Evolutionary conservation across 169 alveolate species (phyloP), one percentile per base, ranked within the genome.

Genomic region (Cryptosporidium baileyi): DNA sequence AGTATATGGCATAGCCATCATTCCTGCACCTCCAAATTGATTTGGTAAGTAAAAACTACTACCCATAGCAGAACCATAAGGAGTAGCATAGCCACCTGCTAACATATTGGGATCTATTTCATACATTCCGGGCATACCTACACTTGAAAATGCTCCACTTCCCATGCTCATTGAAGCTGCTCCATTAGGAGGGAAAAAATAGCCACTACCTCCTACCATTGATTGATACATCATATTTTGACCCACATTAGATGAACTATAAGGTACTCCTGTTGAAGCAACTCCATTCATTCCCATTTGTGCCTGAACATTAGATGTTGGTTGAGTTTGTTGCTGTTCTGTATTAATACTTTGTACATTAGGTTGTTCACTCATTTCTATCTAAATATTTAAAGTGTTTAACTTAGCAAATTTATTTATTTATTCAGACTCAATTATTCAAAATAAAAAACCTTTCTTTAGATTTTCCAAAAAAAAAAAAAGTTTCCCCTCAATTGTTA

Each of bases 51-150:
- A 74, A 47, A 74, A 74, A 15, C 85, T 74, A 28, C 85, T 74
- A 6, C 85, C 85, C 85, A 74, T 74, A 7, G 85, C 85, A 24
- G 85, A 54, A 6, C 85, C 85, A 54, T 74, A 74, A 6, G 85
- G 85, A 4, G 85, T 60, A 17, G 85, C 60, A 38, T 74, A 74
- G 59, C 65, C 67, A 32, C 67, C 67, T 1, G 65, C 26, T 22
- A 74, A 47, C 67, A 57, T 32, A 17, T 74, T 74, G 22, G 85
- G 85, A 44, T 74, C 85, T 15, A 74, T 4, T 36, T 74, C 85
- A 54, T 74, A 74, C 85, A 74, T 74, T 38, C 60, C 67, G 2
- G 85, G 85, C 85, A 74, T 74, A 43, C 85, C 85, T 13, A 65
- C 81, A 47, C 81, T 65, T 28, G 81, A 40, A 47, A 45, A 65